Percentiles rank a stretch among this genome's conserved stretches.
These are phyloP conservation scores for Stylosanthes scabra DNA, from an alignment of 331 rosid species.

Conservation along the genomic window DNA sequence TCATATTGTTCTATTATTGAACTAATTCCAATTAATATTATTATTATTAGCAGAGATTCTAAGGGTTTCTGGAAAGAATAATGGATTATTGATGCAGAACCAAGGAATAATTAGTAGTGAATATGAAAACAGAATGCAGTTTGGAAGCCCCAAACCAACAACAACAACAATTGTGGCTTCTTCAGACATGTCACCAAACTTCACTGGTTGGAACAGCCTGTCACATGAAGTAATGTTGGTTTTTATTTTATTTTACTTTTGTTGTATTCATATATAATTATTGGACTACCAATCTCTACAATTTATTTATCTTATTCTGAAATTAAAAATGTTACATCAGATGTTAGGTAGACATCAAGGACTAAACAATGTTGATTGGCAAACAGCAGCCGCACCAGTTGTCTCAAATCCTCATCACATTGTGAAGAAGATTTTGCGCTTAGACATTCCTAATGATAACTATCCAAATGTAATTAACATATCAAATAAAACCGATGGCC, in stretches of 20 bases:
- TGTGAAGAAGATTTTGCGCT: conserved; percentile 85
- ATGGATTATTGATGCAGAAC: conserved; percentile 57
- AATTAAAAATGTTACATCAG: conserved; percentile 51
- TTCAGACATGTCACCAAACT: conserved; percentile 50
- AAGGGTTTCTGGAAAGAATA: conserved; percentile 62
- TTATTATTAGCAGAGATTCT: conserved; percentile 57
- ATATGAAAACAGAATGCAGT: conserved; percentile 58
- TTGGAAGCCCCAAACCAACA: conserved; percentile 55
- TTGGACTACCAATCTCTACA: conserved; percentile 15
- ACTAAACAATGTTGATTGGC: conserved; percentile 84
- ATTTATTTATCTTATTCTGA: not conserved
- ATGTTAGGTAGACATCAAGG: conserved; percentile 73
- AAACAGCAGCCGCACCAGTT: conserved; percentile 68
- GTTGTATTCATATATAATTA: not conserved
- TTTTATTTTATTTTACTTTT: not conserved
- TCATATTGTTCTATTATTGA: conserved; percentile 17
- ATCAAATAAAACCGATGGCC: no score
- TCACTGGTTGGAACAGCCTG: conserved; percentile 54
- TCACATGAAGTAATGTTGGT: conserved; percentile 52
- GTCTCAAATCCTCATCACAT: conserved; percentile 71
- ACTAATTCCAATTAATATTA: no score
- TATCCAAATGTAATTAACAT: conserved; percentile 95
- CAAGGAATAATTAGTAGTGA: conserved; percentile 56
- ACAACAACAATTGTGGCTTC: conserved; percentile 54
- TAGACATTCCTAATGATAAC: conserved; percentile 88